These are phyloP conservation scores for Pseudozyma thailandica DNA, from an alignment of 1,284 basidiomycete genomes.

Conservation along the genomic window DNA sequence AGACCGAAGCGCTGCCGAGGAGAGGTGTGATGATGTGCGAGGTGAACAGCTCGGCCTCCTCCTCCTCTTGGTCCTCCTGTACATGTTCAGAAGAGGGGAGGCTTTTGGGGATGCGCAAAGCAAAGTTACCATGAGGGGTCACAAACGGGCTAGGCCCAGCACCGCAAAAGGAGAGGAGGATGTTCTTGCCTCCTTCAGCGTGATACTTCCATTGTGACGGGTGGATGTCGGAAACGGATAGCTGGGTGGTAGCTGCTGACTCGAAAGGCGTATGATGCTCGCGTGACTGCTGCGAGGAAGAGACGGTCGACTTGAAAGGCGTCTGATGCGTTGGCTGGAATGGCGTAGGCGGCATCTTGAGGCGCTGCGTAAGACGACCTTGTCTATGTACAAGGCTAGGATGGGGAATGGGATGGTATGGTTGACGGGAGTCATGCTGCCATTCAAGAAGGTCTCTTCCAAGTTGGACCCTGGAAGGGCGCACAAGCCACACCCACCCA, in stretches of 20 bases:
- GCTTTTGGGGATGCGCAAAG: constrained; percentile 34
- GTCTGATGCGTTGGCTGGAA: constrained; percentile 46
- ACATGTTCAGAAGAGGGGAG: background rate
- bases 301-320: constrained; percentile 52
- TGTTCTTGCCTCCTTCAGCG: constrained; percentile 52
- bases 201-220: constrained; percentile 46
- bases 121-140: constrained; percentile 13
- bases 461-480: background rate
- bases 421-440: constrained; percentile 1
- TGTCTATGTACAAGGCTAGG: background rate
- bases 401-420: too few relatives aligned
- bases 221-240: constrained; percentile 28
- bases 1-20: constrained; percentile 14
- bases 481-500: too few relatives aligned
- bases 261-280: constrained; percentile 22
- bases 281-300: constrained; percentile 33
- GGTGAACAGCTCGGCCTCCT: constrained; percentile 29
- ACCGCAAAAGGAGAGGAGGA: constrained; percentile 32
- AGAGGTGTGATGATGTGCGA: constrained; percentile 25
- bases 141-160: constrained; percentile 16
- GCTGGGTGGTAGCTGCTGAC: background rate
- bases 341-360: constrained; percentile 40
- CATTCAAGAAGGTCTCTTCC: background rate
- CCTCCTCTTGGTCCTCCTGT: constrained; percentile 16
- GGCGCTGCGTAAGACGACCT: background rate